These are phyloP conservation scores for Ligustrum vulgare DNA, from an alignment of 257 asterid species.

Conservation along the genomic window DNA sequence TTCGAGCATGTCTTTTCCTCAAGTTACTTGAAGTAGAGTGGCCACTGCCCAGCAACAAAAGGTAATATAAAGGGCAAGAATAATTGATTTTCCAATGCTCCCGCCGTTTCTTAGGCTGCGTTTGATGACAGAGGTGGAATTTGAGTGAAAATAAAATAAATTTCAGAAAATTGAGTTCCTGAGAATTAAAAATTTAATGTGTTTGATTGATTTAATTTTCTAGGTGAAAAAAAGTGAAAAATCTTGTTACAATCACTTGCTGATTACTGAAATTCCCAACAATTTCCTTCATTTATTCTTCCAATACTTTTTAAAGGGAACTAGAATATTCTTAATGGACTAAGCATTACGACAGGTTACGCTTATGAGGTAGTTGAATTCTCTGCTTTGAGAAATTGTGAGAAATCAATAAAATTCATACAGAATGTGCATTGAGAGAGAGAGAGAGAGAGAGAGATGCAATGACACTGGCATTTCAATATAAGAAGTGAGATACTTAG, in stretches of 20 bases:
- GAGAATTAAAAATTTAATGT: too few species aligned
- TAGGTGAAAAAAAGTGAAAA: too few species aligned
- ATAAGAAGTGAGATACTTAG: background rate
- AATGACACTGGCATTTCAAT: background rate
- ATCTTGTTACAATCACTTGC: too few species aligned
- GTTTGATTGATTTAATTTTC: too few species aligned
- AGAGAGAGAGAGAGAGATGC: background rate
- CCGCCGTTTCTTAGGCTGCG: constrained; percentile 17
- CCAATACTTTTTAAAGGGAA: background rate
- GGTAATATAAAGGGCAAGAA: constrained; percentile 11
- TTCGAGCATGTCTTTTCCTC: constrained; percentile 20
- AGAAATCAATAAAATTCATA: background rate
- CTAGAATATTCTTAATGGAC: background rate
- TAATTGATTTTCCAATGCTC: constrained; percentile 17
- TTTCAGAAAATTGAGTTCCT: too few species aligned
- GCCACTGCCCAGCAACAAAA: constrained; percentile 12
- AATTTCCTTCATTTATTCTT: background rate
- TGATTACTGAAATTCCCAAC: too few species aligned
- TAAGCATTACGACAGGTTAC: background rate
- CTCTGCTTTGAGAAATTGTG: too few species aligned
- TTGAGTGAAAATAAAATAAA: too few species aligned
- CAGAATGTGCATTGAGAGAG: background rate
- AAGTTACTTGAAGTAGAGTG: constrained; percentile 28
- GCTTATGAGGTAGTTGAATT: background rate
- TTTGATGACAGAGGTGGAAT: constrained; percentile 14